Evolutionary conservation across 164 flowering plant genomes (phyloP).

Genomic region (Warburgia ugandensis): DNA sequence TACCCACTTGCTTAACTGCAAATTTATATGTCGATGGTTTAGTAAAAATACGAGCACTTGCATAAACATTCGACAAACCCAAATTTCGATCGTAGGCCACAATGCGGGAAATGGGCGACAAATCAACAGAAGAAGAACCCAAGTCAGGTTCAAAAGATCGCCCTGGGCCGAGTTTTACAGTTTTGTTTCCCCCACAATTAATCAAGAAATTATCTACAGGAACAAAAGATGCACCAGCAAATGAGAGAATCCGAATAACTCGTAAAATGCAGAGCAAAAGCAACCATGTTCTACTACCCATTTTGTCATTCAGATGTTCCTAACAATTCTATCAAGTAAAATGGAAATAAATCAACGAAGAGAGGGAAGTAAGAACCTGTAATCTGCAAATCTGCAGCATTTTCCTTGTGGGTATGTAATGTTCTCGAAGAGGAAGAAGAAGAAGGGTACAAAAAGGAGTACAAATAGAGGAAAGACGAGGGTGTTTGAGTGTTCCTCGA

Average conservation of each 20-base stretch:
- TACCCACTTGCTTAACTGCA: constrained; percentile 21
- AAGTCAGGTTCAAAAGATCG: constrained; percentile 31
- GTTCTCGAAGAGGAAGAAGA: not conserved
- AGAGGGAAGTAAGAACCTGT: constrained; percentile 1
- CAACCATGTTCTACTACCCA: constrained; percentile 12
- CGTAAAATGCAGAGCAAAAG: constrained; percentile 4
- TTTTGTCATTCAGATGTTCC: constrained; percentile 10
- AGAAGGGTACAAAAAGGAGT: not conserved
- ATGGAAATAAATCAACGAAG: not conserved
- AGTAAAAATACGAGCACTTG: constrained; percentile 31
- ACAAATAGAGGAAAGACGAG: constrained; percentile 1
- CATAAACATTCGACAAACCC: constrained; percentile 13
- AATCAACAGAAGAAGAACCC: constrained; percentile 11
- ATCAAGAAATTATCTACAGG: constrained; percentile 30
- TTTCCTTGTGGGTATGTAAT: constrained; percentile 1
- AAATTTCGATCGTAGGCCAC: constrained; percentile 15
- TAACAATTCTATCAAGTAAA: not conserved
- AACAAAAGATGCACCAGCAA: constrained; percentile 14
- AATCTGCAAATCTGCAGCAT: constrained; percentile 1
- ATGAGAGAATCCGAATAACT: constrained; percentile 8
- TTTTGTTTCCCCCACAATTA: constrained; percentile 28
- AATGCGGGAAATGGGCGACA: constrained; percentile 23
- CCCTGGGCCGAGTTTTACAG: constrained; percentile 11
- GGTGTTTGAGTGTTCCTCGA: constrained; percentile 1
- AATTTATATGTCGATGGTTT: constrained; percentile 24